phyloP scores from a whole-genome alignment of 2,329 filamentous ascomycete genomes.

The Diaporthe vaccinii region DNA sequence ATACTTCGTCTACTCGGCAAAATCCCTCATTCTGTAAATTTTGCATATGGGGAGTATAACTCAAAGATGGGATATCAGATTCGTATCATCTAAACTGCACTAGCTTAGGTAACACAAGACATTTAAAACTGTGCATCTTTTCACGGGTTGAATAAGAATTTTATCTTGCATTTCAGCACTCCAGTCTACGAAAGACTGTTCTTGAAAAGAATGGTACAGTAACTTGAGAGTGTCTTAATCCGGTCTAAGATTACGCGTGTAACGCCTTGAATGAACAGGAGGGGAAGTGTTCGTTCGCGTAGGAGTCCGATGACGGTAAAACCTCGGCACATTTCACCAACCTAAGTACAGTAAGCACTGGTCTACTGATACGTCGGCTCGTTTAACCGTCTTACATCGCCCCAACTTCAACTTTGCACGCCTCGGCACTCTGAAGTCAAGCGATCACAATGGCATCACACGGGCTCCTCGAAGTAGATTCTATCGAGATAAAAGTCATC shows the following conservation, averaged over 20 bases:
- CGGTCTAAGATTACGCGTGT: no score
- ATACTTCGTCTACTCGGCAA: background rate
- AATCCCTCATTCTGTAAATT: background rate
- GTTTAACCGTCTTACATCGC: background rate
- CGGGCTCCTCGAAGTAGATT: constrained; percentile 46
- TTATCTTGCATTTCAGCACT: no score
- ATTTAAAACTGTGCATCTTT: no score
- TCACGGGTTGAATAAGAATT: no score
- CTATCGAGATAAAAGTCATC: constrained; percentile 62
- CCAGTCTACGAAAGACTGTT: no score
- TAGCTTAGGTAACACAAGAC: no score
- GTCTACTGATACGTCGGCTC: background rate
- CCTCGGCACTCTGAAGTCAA: no score
- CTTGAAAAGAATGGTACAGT: no score
- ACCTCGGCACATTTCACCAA: background rate
- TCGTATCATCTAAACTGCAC: background rate
- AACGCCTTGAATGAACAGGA: no score
- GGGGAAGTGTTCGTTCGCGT: no score
- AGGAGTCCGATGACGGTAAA: background rate
- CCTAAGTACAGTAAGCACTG: background rate
- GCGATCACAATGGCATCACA: constrained; percentile 20
- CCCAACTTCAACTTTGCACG: background rate
- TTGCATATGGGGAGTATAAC: background rate
- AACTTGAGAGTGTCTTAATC: no score
- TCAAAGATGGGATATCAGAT: background rate